Evolutionary conservation across 2,329 filamentous ascomycete genomes (phyloP).

Genomic region (Corinectria fuckeliana): DNA sequence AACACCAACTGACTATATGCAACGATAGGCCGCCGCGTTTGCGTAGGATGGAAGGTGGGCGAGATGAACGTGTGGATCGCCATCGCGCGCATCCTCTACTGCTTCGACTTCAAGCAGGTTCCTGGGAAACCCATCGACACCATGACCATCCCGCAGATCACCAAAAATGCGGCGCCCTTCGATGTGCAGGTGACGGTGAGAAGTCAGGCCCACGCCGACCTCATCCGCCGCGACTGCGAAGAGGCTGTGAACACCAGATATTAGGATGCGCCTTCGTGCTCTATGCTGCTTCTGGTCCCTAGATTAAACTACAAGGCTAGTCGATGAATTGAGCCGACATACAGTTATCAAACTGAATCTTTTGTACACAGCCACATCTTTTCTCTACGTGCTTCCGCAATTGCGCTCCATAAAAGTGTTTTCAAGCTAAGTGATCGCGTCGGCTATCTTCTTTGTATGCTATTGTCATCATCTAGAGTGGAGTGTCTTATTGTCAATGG

Average conservation of each 20-base stretch:
- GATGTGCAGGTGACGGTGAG: constrained; percentile 3
- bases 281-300: not conserved
- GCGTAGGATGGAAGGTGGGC: constrained; percentile 2
- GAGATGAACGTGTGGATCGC: constrained; percentile 1
- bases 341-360: not conserved
- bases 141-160: not conserved
- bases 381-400: not conserved
- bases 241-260: constrained; percentile 3
- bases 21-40: constrained; percentile 8
- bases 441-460: not conserved
- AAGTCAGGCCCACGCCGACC: constrained; percentile 3
- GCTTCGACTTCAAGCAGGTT: constrained; percentile 7
- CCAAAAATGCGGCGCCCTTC: not conserved
- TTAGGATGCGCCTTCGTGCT: not conserved
- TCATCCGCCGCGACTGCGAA: constrained; percentile 4
- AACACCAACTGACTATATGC: not conserved
- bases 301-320: not conserved
- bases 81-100: constrained; percentile 10
- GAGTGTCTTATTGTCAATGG: not conserved
- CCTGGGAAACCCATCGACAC: constrained; percentile 1
- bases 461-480: not conserved
- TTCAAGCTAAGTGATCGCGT: not conserved
- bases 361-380: not conserved
- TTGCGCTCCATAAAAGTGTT: not conserved
- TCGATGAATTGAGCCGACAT: not conserved